These are phyloP conservation scores for Cytospora chrysosperma DNA, from an alignment of 2,329 filamentous ascomycete species.

Conservation along the genomic window DNA sequence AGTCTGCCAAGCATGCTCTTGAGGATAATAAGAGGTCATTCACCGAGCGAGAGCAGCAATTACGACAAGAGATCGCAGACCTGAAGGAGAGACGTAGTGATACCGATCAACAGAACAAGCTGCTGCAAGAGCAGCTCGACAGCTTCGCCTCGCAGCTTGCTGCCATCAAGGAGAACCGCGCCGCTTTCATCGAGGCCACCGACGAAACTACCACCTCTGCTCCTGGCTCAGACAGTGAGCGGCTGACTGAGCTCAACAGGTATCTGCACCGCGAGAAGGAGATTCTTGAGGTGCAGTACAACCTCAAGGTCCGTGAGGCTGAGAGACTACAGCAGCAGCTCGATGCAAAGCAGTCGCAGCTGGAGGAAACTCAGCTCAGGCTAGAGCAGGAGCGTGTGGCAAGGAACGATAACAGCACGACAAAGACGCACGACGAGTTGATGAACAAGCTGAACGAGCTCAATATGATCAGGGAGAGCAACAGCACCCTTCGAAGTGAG, in stretches of 20 bases:
- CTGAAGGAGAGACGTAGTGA: slow-evolving; percentile 79
- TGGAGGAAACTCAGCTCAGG: slow-evolving; percentile 86
- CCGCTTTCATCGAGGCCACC: slow-evolving; percentile 48
- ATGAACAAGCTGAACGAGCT: slow-evolving; percentile 95
- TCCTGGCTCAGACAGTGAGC: slow-evolving; percentile 63
- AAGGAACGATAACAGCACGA: slow-evolving; percentile 69
- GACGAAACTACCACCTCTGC: slow-evolving; percentile 54
- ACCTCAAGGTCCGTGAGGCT: slow-evolving; percentile 81
- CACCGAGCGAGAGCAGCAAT: slow-evolving; percentile 75
- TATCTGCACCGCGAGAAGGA: slow-evolving; percentile 96
- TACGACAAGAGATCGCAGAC: slow-evolving; percentile 82
- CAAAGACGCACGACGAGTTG: slow-evolving; percentile 81
- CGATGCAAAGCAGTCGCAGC: slow-evolving; percentile 79
- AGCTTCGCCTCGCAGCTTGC: slow-evolving; percentile 77
- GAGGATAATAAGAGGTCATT: slow-evolving; percentile 83
- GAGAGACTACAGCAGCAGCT: slow-evolving; percentile 89
- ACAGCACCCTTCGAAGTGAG: slow-evolving; percentile 84
- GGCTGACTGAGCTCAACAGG: slow-evolving; percentile 84
- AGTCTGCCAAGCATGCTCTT: slow-evolving; percentile 78
- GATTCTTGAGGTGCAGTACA: slow-evolving; percentile 94
- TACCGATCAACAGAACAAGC: slow-evolving; percentile 82
- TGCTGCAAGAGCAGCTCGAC: slow-evolving; percentile 87
- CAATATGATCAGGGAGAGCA: slow-evolving; percentile 94
- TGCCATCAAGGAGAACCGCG: slow-evolving; percentile 73
- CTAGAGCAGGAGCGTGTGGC: slow-evolving; percentile 84